A percentile compares a stretch with the other conserved stretches of the same genome.
Conservation (phyloP, 2,329 filamentous ascomycete genomes). For the Microdochium nivale region DNA sequence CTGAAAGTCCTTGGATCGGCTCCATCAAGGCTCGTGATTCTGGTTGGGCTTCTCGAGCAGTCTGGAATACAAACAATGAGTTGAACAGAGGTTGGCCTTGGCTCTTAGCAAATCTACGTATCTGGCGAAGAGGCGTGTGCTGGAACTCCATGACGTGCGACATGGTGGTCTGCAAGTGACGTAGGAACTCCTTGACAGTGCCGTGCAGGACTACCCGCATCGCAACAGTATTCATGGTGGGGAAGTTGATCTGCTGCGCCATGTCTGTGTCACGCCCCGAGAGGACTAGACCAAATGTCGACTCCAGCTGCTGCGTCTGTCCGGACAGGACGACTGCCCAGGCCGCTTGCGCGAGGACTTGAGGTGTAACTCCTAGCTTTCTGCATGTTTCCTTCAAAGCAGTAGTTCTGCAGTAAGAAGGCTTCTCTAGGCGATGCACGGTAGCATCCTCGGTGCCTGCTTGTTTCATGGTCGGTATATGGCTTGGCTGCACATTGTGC, state of each 20-base stretch:
- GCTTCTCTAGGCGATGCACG: constrained; percentile 33
- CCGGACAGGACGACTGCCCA: constrained; percentile 67
- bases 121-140: constrained; percentile 67
- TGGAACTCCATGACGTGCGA: constrained; percentile 61
- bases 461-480: constrained; percentile 12
- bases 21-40: constrained; percentile 36
- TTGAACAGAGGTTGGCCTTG: constrained; percentile 35
- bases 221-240: constrained; percentile 85
- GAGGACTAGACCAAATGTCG: constrained; percentile 74
- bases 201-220: constrained; percentile 68
- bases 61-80: constrained; percentile 48
- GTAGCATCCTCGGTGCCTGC: neutral
- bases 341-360: constrained; percentile 66
- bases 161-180: constrained; percentile 65
- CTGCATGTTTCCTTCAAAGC: constrained; percentile 54
- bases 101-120: constrained; percentile 41
- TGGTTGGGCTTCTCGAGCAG: constrained; percentile 18
- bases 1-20: constrained; percentile 54
- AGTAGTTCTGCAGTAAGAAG: constrained; percentile 29
- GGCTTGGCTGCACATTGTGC: constrained; percentile 33
- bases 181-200: constrained; percentile 52
- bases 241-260: constrained; percentile 64
- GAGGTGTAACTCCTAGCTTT: constrained; percentile 58
- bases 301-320: constrained; percentile 56
- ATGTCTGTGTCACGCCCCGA: constrained; percentile 74